Evolutionary conservation across 2,329 filamentous ascomycete species (phyloP).

Genomic region (Drechslerella stenobrocha): DNA sequence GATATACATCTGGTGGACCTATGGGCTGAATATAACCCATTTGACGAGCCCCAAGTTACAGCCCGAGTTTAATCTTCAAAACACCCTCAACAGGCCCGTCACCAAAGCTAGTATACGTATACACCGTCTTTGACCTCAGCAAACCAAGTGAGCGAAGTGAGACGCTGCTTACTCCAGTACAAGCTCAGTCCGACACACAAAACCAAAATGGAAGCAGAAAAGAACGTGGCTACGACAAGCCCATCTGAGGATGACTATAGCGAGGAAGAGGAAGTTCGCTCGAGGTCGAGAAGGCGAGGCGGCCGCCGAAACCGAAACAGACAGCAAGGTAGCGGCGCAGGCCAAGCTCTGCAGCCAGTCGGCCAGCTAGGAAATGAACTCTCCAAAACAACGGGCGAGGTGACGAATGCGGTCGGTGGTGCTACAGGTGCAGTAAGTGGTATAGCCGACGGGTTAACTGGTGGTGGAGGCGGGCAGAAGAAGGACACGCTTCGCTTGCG

Average conservation of each 20-base stretch:
- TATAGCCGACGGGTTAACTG: constrained; percentile 44
- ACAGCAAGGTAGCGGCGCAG: constrained; percentile 13
- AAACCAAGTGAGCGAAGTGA: too few species aligned
- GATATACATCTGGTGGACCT: constrained; percentile 11
- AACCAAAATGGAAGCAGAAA: constrained; percentile 38
- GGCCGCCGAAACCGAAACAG: constrained; percentile 32
- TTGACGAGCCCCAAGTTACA: background rate
- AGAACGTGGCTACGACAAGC: constrained; percentile 38
- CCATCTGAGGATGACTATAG: constrained; percentile 45
- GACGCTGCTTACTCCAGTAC: too few species aligned
- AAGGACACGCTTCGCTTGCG: constrained; percentile 71
- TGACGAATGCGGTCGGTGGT: constrained; percentile 46
- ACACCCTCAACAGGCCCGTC: too few species aligned
- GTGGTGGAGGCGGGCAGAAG: constrained; percentile 55
- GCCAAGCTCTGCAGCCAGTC: constrained; percentile 41
- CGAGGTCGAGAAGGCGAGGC: constrained; percentile 40
- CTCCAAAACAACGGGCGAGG: constrained; percentile 44
- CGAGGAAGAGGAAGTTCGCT: constrained; percentile 30
- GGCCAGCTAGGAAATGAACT: constrained; percentile 40
- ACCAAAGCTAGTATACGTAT: too few species aligned
- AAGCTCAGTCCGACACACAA: background rate
- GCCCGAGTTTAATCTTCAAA: too few species aligned
- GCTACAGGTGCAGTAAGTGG: constrained; percentile 48
- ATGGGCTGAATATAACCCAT: background rate
- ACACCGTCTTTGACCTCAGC: too few species aligned